Evolutionary conservation across 495 filamentous ascomycete species (phyloP).

Genomic region (Trichoderma erinaceum): DNA sequence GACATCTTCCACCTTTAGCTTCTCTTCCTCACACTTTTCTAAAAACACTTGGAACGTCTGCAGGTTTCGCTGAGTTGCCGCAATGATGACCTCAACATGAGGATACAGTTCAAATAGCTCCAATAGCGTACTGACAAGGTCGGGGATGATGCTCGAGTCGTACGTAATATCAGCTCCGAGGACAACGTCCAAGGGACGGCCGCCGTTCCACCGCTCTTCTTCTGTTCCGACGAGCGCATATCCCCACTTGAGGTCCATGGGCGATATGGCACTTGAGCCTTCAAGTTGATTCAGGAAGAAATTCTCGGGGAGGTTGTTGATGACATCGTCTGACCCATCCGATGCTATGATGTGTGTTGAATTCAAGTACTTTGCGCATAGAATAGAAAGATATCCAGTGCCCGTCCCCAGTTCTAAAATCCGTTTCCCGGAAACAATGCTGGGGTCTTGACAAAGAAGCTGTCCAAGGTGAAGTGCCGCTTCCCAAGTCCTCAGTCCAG

Average conservation of each 20-base stretch:
- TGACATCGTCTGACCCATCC: constrained; percentile 70
- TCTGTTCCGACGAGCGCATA: constrained; percentile 42
- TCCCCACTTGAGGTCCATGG: constrained; percentile 57
- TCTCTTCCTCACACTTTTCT: constrained; percentile 27
- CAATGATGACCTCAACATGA: constrained; percentile 33
- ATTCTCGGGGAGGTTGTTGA: constrained; percentile 62
- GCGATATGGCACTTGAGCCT: constrained; percentile 33
- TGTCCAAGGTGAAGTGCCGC: constrained; percentile 79
- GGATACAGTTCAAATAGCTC: constrained; percentile 37
- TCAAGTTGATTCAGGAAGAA: constrained; percentile 59
- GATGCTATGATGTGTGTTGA: constrained; percentile 62
- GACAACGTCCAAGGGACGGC: constrained; percentile 38
- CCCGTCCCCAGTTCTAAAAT: constrained; percentile 87
- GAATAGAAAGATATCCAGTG: constrained; percentile 76
- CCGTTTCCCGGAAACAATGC: constrained; percentile 45
- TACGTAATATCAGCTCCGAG: constrained; percentile 50
- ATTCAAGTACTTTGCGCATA: constrained; percentile 70
- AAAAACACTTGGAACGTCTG: constrained; percentile 41
- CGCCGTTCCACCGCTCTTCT: constrained; percentile 38
- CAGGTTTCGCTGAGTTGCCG: constrained; percentile 44
- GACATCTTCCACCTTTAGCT: constrained; percentile 31
- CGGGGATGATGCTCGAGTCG: constrained; percentile 38
- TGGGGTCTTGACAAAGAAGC: constrained; percentile 48
- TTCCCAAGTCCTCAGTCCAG: constrained; percentile 89
- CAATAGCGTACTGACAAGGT: constrained; percentile 39